Conservation (phyloP, 1,139 yeast genomes). For the Geotrichum bryndzae region DNA sequence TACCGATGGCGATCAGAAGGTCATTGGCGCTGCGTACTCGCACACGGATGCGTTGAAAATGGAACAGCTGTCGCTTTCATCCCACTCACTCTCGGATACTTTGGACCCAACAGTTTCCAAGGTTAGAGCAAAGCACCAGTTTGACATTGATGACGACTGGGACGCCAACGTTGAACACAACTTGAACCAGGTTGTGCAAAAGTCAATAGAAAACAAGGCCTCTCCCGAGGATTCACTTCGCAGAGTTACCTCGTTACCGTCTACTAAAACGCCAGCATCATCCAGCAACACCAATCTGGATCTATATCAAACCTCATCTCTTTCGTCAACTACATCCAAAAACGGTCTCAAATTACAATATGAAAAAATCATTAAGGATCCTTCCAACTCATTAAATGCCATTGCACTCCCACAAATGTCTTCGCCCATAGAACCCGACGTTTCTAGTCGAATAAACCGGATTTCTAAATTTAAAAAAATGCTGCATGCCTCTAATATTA, state of each 20-base stretch:
- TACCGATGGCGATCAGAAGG: conserved; percentile 33
- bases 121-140: conserved; percentile 24
- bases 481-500: conserved; percentile 56
- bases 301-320: not conserved
- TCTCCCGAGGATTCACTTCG: conserved; percentile 10
- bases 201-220: conserved; percentile 33
- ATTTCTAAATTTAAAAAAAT: conserved; percentile 62
- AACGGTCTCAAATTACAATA: conserved; percentile 33
- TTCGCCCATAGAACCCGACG: conserved; percentile 40
- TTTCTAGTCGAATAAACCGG: conserved; percentile 52
- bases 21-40: conserved; percentile 42
- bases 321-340: not conserved
- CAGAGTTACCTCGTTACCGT: not conserved
- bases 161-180: conserved; percentile 70
- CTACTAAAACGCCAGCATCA: conserved; percentile 9
- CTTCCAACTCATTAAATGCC: conserved; percentile 15
- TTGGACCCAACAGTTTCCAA: conserved; percentile 8
- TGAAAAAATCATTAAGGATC: conserved; percentile 36
- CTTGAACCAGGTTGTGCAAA: conserved; percentile 35
- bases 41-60: conserved; percentile 33
- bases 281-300: not conserved
- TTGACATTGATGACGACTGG: conserved; percentile 86
- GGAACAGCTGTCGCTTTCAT: conserved; percentile 20
- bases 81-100: conserved; percentile 11
- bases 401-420: conserved; percentile 7